Evolutionary conservation across 164 flowering plant species (phyloP).

Genomic region (Tinospora cordifolia): DNA sequence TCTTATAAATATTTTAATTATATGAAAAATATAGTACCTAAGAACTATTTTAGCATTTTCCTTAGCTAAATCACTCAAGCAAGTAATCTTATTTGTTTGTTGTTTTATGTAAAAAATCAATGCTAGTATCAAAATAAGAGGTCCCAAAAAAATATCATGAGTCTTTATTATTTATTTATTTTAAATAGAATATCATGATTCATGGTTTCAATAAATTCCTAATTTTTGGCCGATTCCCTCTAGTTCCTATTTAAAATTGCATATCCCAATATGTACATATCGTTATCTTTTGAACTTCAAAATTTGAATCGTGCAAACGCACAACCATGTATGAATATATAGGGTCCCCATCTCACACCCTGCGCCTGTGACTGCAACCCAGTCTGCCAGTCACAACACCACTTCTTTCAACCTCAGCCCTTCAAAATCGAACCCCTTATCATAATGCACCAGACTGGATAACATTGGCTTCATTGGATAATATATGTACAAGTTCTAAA

Average conservation of each 20-base stretch:
- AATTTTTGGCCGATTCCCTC: too few relatives aligned
- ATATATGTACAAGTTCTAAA: too few relatives aligned
- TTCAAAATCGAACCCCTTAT: background rate
- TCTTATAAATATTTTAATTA: too few relatives aligned
- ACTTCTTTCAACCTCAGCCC: background rate
- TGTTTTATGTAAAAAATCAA: background rate
- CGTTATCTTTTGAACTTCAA: background rate
- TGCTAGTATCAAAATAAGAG: background rate
- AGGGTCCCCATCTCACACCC: constrained; percentile 7
- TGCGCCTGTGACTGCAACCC: background rate
- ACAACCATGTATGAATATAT: background rate
- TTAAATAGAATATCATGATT: background rate
- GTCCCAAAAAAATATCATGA: too few relatives aligned
- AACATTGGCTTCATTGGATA: background rate
- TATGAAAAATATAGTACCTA: background rate
- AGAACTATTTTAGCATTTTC: background rate
- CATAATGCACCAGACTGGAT: background rate
- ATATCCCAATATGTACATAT: background rate
- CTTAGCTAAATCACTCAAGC: background rate
- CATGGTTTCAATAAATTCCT: background rate
- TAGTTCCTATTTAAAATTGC: background rate
- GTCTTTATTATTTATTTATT: too few relatives aligned
- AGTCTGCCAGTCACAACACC: background rate
- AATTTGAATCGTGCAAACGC: background rate
- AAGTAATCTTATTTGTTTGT: background rate